Conservation (phyloP, 1,284 basidiomycete genomes). For the Coniferiporia sulphurascens region DNA sequence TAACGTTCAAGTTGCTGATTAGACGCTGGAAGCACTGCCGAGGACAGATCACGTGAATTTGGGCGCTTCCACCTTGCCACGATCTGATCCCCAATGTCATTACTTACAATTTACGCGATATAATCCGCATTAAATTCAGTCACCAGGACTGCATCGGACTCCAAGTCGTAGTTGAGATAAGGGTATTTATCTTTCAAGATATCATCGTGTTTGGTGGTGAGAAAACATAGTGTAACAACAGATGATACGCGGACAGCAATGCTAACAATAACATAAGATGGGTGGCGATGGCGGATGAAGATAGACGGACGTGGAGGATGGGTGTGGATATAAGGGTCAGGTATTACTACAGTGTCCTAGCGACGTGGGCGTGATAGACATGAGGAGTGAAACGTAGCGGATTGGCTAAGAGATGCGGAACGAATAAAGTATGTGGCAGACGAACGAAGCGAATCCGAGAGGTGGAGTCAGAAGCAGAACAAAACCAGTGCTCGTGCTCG, state of each 20-base stretch:
- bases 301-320: neutral
- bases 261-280: neutral
- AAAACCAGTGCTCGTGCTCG: constrained; percentile 2
- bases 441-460: neutral
- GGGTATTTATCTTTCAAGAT: neutral
- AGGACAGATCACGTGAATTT: too few relatives aligned
- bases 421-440: constrained; percentile 5
- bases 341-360: neutral
- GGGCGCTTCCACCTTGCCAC: too few relatives aligned
- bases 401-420: neutral
- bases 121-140: too few relatives aligned
- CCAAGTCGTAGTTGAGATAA: neutral
- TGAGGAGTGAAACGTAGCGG: neutral
- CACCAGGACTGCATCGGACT: too few relatives aligned
- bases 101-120: too few relatives aligned
- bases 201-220: neutral
- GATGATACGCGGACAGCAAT: neutral
- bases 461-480: neutral
- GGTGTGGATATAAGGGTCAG: neutral
- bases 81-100: too few relatives aligned
- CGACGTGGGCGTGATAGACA: neutral
- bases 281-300: neutral
- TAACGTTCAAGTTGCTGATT: too few relatives aligned
- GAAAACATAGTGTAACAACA: neutral
- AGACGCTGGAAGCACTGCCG: too few relatives aligned